Conservation (phyloP, 2,329 filamentous ascomycete genomes). For the Diaporthe caulivora region DNA sequence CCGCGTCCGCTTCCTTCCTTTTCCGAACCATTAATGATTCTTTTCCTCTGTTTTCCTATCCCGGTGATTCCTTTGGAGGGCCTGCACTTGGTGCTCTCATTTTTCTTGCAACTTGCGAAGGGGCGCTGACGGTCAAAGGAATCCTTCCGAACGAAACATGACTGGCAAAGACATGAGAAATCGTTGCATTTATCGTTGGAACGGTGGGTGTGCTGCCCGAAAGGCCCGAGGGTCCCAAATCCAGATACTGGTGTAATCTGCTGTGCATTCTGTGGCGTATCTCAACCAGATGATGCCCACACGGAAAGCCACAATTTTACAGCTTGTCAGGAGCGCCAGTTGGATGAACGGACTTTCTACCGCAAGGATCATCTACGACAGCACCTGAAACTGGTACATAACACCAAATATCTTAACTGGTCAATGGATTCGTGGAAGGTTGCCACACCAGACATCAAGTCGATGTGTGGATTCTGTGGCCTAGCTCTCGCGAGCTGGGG, state of each 20-base stretch:
- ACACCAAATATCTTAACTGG: slow-evolving; percentile 71
- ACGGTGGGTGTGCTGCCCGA: slow-evolving; percentile 74
- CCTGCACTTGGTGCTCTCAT: background rate
- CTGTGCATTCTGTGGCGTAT: slow-evolving; percentile 72
- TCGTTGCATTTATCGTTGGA: slow-evolving; percentile 74
- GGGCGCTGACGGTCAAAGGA: slow-evolving; percentile 50
- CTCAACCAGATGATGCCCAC: slow-evolving; percentile 67
- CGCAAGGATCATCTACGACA: slow-evolving; percentile 77
- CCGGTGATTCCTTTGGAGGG: no score
- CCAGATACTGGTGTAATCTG: slow-evolving; percentile 68
- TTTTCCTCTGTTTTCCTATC: background rate
- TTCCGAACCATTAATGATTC: background rate
- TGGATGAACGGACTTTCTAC: slow-evolving; percentile 74
- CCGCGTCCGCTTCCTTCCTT: no score
- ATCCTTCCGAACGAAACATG: slow-evolving; percentile 76
- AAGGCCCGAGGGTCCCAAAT: slow-evolving; percentile 67
- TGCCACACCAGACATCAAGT: slow-evolving; percentile 70
- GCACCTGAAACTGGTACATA: slow-evolving; percentile 73
- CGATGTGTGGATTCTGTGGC: slow-evolving; percentile 75
- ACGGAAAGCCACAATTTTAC: slow-evolving; percentile 71
- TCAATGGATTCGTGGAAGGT: slow-evolving; percentile 76
- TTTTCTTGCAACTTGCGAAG: no score
- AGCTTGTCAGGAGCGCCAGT: slow-evolving; percentile 74
- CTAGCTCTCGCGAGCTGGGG: slow-evolving; percentile 73
- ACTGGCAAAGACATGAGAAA: slow-evolving; percentile 80